Conservation (phyloP, 495 filamentous ascomycete genomes). For the Chlorociboria aeruginascens region DNA sequence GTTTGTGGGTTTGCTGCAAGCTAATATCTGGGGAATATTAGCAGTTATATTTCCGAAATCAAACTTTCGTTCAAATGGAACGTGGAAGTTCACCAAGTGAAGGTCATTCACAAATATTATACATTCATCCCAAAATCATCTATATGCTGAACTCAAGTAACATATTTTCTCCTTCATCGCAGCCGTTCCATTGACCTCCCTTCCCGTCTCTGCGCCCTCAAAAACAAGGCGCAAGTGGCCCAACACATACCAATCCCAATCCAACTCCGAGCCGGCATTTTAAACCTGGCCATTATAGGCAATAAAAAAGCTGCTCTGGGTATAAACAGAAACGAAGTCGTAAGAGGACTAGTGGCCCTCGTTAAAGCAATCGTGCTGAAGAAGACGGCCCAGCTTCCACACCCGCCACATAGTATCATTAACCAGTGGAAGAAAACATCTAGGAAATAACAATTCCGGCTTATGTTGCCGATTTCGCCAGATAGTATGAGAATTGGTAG, state of each 20-base stretch:
- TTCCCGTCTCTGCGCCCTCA: slow-evolving; percentile 28
- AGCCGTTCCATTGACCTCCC: slow-evolving; percentile 11
- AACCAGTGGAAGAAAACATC: slow-evolving; percentile 23
- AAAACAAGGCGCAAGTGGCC: slow-evolving; percentile 34
- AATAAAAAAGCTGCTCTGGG: slow-evolving; percentile 28
- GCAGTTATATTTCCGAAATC: too few species aligned
- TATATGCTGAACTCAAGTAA: too few species aligned
- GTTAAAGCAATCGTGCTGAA: slow-evolving; percentile 26
- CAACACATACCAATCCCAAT: slow-evolving; percentile 36
- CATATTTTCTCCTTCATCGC: slow-evolving; percentile 1
- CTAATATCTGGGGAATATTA: too few species aligned
- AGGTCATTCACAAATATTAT: too few species aligned
- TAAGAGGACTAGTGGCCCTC: slow-evolving; percentile 30
- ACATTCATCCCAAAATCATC: too few species aligned
- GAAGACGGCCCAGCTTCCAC: slow-evolving; percentile 26
- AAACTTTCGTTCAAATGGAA: too few species aligned
- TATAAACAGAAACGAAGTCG: slow-evolving; percentile 26
- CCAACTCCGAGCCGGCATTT: slow-evolving; percentile 28
- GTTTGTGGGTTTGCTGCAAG: too few species aligned
- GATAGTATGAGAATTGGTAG: slow-evolving; percentile 33
- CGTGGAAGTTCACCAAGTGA: too few species aligned
- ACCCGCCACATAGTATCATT: slow-evolving; percentile 22
- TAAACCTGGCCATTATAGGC: slow-evolving; percentile 24
- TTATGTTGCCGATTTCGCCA: slow-evolving; percentile 33
- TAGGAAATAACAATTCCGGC: slow-evolving; percentile 37